phyloP scores from a whole-genome alignment of 495 filamentous ascomycete genomes.

The Penicillium longicatenatum region DNA sequence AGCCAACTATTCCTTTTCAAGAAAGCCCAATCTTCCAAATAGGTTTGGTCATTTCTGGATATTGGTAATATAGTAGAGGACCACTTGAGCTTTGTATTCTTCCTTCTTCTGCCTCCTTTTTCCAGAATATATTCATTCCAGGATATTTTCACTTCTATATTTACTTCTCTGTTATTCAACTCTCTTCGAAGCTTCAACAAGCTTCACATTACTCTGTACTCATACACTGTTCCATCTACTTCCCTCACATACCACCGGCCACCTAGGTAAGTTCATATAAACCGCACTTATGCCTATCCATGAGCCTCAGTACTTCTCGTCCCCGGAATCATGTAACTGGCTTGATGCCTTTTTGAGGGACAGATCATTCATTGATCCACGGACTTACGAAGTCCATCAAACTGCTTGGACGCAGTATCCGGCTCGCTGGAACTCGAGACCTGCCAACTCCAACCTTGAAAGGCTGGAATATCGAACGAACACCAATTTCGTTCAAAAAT shows the following conservation, averaged over 20 bases:
- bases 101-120: neutral
- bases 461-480: neutral
- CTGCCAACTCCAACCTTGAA: neutral
- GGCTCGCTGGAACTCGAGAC: neutral
- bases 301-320: neutral
- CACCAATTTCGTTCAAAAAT: neutral
- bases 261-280: neutral
- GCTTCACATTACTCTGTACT: neutral
- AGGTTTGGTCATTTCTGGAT: neutral
- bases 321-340: slow-evolving; percentile 6
- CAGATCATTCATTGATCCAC: slow-evolving; percentile 11
- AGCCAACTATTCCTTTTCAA: neutral
- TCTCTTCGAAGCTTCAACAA: neutral
- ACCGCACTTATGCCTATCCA: neutral
- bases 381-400: slow-evolving; percentile 10
- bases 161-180: neutral
- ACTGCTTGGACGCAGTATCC: neutral
- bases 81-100: too few species aligned
- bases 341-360: slow-evolving; percentile 14
- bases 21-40: neutral
- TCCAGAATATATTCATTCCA: neutral
- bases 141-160: too few species aligned
- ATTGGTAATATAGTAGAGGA: neutral
- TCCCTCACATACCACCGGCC: neutral
- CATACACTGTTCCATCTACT: neutral